Percentiles rank a stretch among this genome's conserved stretches.
Evolutionary conservation across 2,329 filamentous ascomycete species (phyloP).

Genomic region (Tympanopsis confertula): DNA sequence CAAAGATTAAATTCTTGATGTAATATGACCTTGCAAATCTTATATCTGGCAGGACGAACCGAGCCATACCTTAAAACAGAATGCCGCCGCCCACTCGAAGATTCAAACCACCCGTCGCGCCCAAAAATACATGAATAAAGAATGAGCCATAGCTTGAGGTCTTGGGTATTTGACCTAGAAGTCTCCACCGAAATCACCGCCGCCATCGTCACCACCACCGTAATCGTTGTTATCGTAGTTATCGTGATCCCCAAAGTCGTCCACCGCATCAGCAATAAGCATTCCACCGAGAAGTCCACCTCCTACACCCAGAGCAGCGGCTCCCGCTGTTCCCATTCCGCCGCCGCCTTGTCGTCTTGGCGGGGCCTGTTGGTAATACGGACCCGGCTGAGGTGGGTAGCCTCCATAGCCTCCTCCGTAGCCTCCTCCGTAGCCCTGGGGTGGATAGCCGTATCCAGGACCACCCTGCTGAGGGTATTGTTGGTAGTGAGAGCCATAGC

Average conservation of each 20-base stretch:
- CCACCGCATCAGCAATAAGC: constrained; percentile 34
- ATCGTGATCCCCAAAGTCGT: constrained; percentile 26
- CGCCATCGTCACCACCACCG: constrained; percentile 14
- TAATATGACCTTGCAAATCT: no score
- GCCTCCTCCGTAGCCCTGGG: constrained; percentile 3
- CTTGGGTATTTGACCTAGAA: no score
- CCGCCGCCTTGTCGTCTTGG: constrained; percentile 18
- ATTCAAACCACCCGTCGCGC: no score
- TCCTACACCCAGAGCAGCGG: constrained; percentile 42
- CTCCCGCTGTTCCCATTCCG: constrained; percentile 39
- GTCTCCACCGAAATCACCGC: constrained; percentile 6
- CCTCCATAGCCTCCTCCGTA: constrained; percentile 17
- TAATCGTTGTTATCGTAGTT: constrained; percentile 7
- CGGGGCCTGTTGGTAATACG: constrained; percentile 16
- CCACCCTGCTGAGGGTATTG: background rate
- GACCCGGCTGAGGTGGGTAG: background rate
- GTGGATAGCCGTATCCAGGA: constrained; percentile 14
- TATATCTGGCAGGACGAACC: no score
- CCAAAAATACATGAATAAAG: no score
- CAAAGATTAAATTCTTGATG: no score
- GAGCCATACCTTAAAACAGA: no score
- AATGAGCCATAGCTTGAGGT: no score
- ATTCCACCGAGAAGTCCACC: constrained; percentile 47
- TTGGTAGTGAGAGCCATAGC: background rate
- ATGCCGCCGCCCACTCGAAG: no score